Percentiles rank a stretch among this genome's conserved stretches.
These are phyloP conservation scores for Ophiostoma tasmaniense DNA, from an alignment of 2,329 filamentous ascomycete species.

Conservation along the genomic window DNA sequence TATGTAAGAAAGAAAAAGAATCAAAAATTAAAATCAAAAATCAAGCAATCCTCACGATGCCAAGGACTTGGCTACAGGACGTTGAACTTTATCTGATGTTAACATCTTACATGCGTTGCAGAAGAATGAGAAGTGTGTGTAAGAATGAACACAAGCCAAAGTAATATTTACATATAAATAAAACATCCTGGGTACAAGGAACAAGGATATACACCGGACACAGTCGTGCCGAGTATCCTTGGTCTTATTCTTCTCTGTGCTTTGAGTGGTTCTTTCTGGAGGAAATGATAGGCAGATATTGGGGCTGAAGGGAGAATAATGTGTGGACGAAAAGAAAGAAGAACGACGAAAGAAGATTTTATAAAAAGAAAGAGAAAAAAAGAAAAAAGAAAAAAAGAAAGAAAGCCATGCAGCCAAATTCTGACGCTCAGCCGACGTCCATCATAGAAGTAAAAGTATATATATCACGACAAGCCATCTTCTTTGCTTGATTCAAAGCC, in stretches of 20 bases:
- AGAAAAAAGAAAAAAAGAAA: not conserved
- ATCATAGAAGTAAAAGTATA: not conserved
- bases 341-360: not conserved
- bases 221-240: not conserved
- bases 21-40: not conserved
- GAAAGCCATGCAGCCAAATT: not conserved
- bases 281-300: not conserved
- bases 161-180: not conserved
- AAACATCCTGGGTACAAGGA: not conserved
- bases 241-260: not conserved
- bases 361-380: not conserved
- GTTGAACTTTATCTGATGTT: slow-evolving; percentile 1
- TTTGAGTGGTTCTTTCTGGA: not conserved
- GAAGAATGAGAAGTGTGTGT: not conserved
- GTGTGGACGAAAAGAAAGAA: not conserved
- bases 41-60: not conserved
- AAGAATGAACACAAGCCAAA: not conserved
- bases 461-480: not conserved
- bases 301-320: not conserved
- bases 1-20: not conserved
- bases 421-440: not conserved
- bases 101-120: not conserved
- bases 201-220: not conserved
- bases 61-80: not conserved
- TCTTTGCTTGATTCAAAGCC: not conserved